A percentile compares a stretch with the other conserved stretches of the same genome.
These are phyloP conservation scores for Agapanthus africanus DNA, from an alignment of 106 monocot genomes.

Conservation along the genomic window DNA sequence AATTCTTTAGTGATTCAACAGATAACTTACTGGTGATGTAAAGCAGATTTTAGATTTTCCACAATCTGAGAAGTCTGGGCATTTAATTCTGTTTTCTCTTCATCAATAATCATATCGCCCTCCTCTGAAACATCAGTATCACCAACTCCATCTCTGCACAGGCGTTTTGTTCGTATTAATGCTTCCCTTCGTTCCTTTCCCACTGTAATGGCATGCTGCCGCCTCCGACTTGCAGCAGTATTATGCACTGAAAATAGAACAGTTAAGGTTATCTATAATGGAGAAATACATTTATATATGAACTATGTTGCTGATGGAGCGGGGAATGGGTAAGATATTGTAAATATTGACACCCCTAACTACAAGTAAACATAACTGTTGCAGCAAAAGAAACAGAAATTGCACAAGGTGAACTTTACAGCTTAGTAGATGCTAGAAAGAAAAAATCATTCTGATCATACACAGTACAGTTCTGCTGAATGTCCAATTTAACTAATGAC, in stretches of 20 bases:
- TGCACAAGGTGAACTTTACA: background rate
- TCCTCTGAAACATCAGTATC: constrained; percentile 29
- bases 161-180: constrained; percentile 73
- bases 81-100: constrained; percentile 56
- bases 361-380: background rate
- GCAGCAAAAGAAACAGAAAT: background rate
- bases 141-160: constrained; percentile 59
- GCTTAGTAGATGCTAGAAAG: background rate
- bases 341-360: background rate
- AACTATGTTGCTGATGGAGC: background rate
- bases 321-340: background rate
- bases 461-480: background rate
- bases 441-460: background rate
- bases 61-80: constrained; percentile 45
- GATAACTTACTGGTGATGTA: constrained; percentile 43
- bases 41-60: constrained; percentile 51
- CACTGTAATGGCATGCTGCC: constrained; percentile 64
- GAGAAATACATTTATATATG: constrained; percentile 2
- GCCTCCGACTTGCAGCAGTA: constrained; percentile 49
- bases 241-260: constrained; percentile 40
- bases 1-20: background rate
- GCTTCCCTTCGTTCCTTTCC: constrained; percentile 91
- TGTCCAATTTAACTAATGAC: no score
- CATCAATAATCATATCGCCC: constrained; percentile 65
- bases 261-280: background rate